Evolutionary conservation across 1,284 basidiomycete genomes (phyloP).

Genomic region (Afroboletus lepidellus): DNA sequence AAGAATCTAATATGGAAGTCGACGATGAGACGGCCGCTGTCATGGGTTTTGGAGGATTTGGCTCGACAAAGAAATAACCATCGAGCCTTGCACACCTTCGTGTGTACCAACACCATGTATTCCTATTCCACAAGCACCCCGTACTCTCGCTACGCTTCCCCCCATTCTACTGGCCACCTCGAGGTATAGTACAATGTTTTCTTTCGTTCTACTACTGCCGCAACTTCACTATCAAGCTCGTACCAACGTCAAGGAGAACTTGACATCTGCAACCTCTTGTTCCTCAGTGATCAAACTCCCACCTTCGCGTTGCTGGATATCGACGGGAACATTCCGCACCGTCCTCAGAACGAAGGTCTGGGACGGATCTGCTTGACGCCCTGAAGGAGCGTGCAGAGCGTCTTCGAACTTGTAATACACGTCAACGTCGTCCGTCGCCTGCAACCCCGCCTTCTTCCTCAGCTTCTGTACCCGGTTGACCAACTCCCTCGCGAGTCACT

Average conservation of each 20-base stretch:
- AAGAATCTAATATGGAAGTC: constrained; percentile 49
- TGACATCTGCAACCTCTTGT: constrained; percentile 83
- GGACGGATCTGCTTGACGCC: constrained; percentile 67
- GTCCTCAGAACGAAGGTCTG: constrained; percentile 78
- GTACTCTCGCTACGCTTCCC: not conserved
- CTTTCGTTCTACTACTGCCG: not conserved
- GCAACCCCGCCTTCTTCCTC: constrained; percentile 93
- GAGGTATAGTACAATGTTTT: constrained; percentile 23
- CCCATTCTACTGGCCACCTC: constrained; percentile 1
- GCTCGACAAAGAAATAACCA: constrained; percentile 71
- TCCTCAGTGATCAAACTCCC: constrained; percentile 64
- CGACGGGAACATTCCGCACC: constrained; percentile 70
- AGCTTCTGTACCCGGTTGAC: constrained; percentile 95
- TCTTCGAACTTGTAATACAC: constrained; percentile 86
- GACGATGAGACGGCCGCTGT: constrained; percentile 73
- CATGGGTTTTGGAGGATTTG: constrained; percentile 95
- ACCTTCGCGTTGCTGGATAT: constrained; percentile 53
- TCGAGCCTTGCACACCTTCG: not conserved
- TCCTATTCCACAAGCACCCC: constrained; percentile 22
- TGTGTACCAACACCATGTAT: constrained; percentile 32
- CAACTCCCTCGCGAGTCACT: constrained; percentile 89
- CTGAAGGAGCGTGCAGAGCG: constrained; percentile 71
- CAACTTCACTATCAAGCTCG: constrained; percentile 15
- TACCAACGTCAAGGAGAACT: constrained; percentile 72
- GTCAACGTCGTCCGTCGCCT: constrained; percentile 92